Conservation (phyloP, 2,329 filamentous ascomycete genomes). For the Pseudocercospora ulei region DNA sequence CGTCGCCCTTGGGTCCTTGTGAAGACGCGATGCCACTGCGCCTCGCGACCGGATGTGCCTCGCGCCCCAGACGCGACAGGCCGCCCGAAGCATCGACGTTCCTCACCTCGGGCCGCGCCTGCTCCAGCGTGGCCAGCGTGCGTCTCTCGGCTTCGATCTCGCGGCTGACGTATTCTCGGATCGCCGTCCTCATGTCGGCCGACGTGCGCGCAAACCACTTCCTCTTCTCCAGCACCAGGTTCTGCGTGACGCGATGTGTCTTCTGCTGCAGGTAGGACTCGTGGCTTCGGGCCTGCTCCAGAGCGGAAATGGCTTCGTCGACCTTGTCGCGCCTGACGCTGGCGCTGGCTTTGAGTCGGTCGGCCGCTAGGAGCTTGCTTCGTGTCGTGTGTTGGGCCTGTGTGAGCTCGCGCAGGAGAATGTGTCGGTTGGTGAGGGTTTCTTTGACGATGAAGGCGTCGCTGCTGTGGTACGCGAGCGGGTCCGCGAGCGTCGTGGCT, state of each 20-base stretch:
- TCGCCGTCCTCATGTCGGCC: constrained; percentile 68
- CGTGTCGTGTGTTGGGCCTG: constrained; percentile 81
- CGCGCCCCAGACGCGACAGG: constrained; percentile 77
- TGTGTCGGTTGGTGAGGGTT: constrained; percentile 93
- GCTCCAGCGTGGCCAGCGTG: constrained; percentile 85
- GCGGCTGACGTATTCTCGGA: constrained; percentile 85
- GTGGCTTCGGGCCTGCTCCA: constrained; percentile 76
- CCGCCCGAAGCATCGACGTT: constrained; percentile 86
- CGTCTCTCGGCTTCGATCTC: constrained; percentile 93
- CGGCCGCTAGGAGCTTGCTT: constrained; percentile 73
- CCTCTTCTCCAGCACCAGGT: constrained; percentile 77
- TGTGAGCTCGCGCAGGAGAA: constrained; percentile 82
- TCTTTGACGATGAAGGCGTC: constrained; percentile 98
- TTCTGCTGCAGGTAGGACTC: constrained; percentile 77
- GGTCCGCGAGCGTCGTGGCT: constrained; percentile 86
- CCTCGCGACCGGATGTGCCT: constrained; percentile 66
- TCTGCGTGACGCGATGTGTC: constrained; percentile 78
- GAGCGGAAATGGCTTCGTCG: constrained; percentile 83
- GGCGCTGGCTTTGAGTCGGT: constrained; percentile 75
- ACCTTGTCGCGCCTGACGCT: constrained; percentile 91
- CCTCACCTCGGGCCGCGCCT: constrained; percentile 81
- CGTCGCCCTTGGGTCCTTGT: constrained; percentile 94
- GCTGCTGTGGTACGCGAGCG: constrained; percentile 85
- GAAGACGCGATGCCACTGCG: constrained; percentile 75
- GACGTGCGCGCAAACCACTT: constrained; percentile 84